A percentile compares a stretch with the other conserved stretches of the same genome.
Conservation (phyloP, 495 filamentous ascomycete species). For the Articulospora tetracladia region DNA sequence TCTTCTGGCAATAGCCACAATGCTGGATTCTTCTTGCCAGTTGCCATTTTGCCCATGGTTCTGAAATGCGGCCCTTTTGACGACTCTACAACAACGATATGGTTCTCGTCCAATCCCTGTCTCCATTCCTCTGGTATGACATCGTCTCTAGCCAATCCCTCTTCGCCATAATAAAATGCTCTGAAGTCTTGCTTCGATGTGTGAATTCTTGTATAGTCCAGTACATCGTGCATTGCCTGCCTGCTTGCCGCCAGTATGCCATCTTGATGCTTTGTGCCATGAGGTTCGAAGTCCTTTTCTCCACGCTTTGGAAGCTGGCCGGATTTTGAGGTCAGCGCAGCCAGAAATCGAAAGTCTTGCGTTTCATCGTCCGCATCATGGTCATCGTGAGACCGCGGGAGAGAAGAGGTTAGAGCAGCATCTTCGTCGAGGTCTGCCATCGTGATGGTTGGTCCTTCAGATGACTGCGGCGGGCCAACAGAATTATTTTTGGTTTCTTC, state of each 20-base stretch:
- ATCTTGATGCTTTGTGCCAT: conserved; percentile 79
- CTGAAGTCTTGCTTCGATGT: conserved; percentile 46
- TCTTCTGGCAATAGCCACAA: conserved; percentile 92
- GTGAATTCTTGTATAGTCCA: conserved; percentile 68
- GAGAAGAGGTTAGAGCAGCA: conserved; percentile 26
- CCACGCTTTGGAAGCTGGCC: conserved; percentile 67
- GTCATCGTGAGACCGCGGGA: conserved; percentile 38
- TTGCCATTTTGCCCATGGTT: conserved; percentile 38
- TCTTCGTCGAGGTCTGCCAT: conserved; percentile 52
- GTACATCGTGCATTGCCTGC: conserved; percentile 85
- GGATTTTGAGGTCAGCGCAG: conserved; percentile 37
- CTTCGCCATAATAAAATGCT: conserved; percentile 45
- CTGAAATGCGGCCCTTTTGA: conserved; percentile 37
- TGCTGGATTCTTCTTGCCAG: conserved; percentile 35
- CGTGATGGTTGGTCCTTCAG: not conserved
- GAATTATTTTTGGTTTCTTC: conserved; percentile 2
- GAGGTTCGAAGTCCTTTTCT: conserved; percentile 94
- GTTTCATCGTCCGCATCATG: conserved; percentile 67
- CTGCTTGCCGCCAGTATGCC: conserved; percentile 72
- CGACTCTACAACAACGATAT: conserved; percentile 45
- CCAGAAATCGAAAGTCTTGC: conserved; percentile 82
- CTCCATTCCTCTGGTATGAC: conserved; percentile 16
- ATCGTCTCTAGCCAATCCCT: conserved; percentile 25
- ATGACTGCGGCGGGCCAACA: not conserved
- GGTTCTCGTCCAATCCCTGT: conserved; percentile 36